These are phyloP conservation scores for Cucumis cinereus DNA, from an alignment of 306 rosid genomes.

Conservation along the genomic window DNA sequence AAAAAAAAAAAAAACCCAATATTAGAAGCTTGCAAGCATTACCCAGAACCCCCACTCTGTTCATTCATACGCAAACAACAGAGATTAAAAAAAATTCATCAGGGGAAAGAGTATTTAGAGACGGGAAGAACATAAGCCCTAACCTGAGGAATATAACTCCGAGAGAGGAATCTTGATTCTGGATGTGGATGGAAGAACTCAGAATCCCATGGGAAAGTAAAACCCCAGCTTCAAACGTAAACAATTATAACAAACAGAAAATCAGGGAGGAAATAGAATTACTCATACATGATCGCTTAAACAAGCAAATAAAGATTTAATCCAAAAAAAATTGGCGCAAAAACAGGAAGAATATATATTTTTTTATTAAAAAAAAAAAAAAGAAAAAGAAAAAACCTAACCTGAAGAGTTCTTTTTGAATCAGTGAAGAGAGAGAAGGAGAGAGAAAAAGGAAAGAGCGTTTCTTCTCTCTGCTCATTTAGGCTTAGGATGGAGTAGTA, in stretches of 20 bases:
- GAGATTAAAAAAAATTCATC: neutral
- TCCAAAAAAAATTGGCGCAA: neutral
- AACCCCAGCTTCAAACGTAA: conserved; percentile 12
- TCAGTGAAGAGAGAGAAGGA: conserved; percentile 37
- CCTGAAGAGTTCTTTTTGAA: conserved; percentile 37
- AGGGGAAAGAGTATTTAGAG: neutral
- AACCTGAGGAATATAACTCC: conserved; percentile 24
- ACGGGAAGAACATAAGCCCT: conserved; percentile 3
- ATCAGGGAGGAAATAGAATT: neutral
- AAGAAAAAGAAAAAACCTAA: conserved; percentile 22
- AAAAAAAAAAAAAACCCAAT: neutral
- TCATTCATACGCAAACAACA: neutral
- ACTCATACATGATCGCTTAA: neutral
- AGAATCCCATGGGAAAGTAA: conserved; percentile 38
- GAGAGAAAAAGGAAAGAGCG: conserved; percentile 11
- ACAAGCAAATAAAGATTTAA: neutral
- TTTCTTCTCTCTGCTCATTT: conserved; percentile 12
- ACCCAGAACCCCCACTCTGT: neutral
- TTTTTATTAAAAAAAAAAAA: conserved; percentile 14
- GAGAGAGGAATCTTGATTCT: conserved; percentile 27
- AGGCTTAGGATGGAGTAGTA: neutral
- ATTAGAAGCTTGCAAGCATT: neutral
- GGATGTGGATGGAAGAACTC: conserved; percentile 48
- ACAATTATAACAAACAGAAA: neutral
- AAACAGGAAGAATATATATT: conserved; percentile 1